A percentile compares a stretch with the other conserved stretches of the same genome.
These are phyloP conservation scores for Daedaleopsis sinensis DNA, from an alignment of 768 basidiomycete species.

Conservation along the genomic window DNA sequence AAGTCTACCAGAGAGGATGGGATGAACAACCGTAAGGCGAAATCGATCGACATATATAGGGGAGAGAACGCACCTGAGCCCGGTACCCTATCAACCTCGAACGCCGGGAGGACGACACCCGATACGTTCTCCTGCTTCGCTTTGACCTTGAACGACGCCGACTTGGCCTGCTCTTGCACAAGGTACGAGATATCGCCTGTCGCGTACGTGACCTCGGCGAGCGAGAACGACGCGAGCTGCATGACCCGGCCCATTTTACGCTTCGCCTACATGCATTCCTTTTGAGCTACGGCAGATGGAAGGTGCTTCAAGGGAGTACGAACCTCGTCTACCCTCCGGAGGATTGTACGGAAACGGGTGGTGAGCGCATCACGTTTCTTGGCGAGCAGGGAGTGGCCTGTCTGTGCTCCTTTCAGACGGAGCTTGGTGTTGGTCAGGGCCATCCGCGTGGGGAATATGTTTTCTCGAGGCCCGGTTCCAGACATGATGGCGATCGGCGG, in stretches of 20 bases:
- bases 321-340: conserved; percentile 98
- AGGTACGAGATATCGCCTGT: conserved; percentile 98
- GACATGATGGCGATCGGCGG: conserved; percentile 60
- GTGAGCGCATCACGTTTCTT: conserved; percentile 98
- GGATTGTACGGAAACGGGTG: conserved; percentile 90
- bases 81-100: conserved; percentile 85
- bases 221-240: conserved; percentile 98
- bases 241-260: conserved; percentile 99
- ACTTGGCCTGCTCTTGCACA: conserved; percentile 93
- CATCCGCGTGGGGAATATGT: conserved; percentile 97
- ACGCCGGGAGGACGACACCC: conserved; percentile 93
- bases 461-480: conserved; percentile 87
- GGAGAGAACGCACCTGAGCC: conserved; percentile 66
- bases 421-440: conserved; percentile 92
- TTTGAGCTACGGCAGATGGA: background rate
- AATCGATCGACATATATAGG: background rate
- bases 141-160: conserved; percentile 90
- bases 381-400: conserved; percentile 91
- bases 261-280: conserved; percentile 70
- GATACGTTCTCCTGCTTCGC: conserved; percentile 98
- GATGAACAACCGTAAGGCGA: background rate
- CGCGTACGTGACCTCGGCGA: conserved; percentile 98
- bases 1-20: conserved; percentile 62
- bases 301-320: conserved; percentile 23
- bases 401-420: conserved; percentile 89